Evolutionary conservation across 2,329 filamentous ascomycete genomes (phyloP), one percentile per base, ranked within the genome.

Genomic region (Botrytis squamosa): DNA sequence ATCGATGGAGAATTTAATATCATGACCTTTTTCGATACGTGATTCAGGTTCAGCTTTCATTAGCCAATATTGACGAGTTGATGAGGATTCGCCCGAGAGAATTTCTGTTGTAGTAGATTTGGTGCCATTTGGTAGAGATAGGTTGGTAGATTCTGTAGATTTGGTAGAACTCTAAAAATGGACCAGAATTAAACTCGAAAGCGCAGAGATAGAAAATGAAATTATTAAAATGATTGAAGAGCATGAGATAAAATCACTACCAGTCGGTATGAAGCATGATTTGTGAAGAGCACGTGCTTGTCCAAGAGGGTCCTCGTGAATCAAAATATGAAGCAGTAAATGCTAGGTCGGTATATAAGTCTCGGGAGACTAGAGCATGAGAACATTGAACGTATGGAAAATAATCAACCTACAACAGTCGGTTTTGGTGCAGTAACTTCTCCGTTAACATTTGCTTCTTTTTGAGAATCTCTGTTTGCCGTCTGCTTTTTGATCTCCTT

Each of bases 1-100:
- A 79, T 98, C 94, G 79, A 99, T 98, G 0, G 94, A 97, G 83
- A 98, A 99, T 77, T 90, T 92, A 64, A 98, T 93, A 81, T 98
- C 95, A 69, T 93, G 85, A 0, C 94, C 95, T 72, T 94, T 95
- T 81, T 97, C 94, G 25, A 94, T 84, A 9, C 96, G 91, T 6
- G 94, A 90, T 78, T 97, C 93, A 0, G 96, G 95, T 83, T 99
- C 93, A 0, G 93, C 93, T 84, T 95, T 96, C 87, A 96, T 88
- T 46, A 96, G 87, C 92, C 93, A 95, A 82, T 92, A 94, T 82
- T 86, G 85, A 64, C 81, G 82, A 29, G 77, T 80, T 33, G 73
- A 46, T 42, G 76, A 44, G 57, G 22, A 38, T 12, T 38, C 36
- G 3, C 18, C 16, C 3, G 73, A 42, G 33, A 75, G 36, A 55